Conservation (phyloP, 805 yeast species). For the Ogataea nitratoaversa region DNA sequence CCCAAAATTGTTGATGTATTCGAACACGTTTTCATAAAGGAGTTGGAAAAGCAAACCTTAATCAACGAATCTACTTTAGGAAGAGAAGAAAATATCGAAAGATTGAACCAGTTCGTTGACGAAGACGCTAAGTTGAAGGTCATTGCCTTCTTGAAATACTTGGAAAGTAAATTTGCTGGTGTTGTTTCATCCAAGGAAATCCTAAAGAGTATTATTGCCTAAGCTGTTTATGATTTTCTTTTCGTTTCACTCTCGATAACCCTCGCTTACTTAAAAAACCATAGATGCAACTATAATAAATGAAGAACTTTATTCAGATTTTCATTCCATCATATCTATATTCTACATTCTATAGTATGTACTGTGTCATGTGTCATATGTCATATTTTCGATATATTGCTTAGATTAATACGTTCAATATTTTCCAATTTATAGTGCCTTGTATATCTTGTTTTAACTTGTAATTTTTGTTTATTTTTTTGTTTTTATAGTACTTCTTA, state of each 20-base stretch:
- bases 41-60: slow-evolving; percentile 66
- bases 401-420: no score
- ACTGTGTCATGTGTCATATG: no score
- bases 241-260: not conserved
- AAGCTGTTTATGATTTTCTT: slow-evolving; percentile 1
- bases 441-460: not conserved
- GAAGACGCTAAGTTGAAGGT: slow-evolving; percentile 64
- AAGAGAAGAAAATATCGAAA: slow-evolving; percentile 76
- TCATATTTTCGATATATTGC: no score
- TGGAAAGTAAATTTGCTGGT: slow-evolving; percentile 63
- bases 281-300: no score
- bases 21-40: slow-evolving; percentile 68
- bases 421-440: no score
- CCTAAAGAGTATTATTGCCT: slow-evolving; percentile 40
- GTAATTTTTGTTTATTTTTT: not conserved
- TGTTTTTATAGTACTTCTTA: no score
- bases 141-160: slow-evolving; percentile 64
- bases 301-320: no score
- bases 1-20: slow-evolving; percentile 64
- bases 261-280: no score
- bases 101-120: slow-evolving; percentile 71
- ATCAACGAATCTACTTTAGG: slow-evolving; percentile 75
- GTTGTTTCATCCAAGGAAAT: slow-evolving; percentile 50
- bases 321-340: no score
- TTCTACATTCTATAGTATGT: no score